These are phyloP conservation scores for Papiliotrema flavescens DNA, from an alignment of 1,284 basidiomycete genomes.

Conservation along the genomic window DNA sequence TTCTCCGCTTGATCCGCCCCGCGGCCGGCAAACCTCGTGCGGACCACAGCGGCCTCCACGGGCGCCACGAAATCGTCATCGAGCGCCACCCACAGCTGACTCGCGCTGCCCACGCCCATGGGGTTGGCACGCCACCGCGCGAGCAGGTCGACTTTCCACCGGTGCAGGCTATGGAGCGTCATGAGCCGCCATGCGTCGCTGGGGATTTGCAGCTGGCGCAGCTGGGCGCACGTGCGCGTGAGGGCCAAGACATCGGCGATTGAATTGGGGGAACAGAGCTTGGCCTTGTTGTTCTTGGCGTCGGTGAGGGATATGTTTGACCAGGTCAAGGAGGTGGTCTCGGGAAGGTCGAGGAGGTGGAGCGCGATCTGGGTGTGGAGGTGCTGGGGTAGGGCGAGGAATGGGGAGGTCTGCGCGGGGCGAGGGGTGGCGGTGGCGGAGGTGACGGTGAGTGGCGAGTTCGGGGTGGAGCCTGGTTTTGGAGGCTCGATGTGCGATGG, in stretches of 20 bases:
- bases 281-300: neutral
- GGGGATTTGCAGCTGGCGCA: slow-evolving; percentile 10
- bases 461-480: neutral
- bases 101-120: slow-evolving; percentile 11
- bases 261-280: neutral
- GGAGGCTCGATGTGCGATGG: neutral
- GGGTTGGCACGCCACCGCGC: slow-evolving; percentile 21
- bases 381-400: neutral
- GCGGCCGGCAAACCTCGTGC: no score
- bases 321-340: neutral
- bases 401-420: neutral
- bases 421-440: no score
- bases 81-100: slow-evolving; percentile 7
- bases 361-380: slow-evolving; percentile 5
- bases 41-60: no score
- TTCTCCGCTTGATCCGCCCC: no score
- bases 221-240: slow-evolving; percentile 4
- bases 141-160: slow-evolving; percentile 6
- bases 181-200: slow-evolving; percentile 12
- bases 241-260: slow-evolving; percentile 12
- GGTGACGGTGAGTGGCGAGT: no score
- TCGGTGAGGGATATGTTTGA: no score
- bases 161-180: slow-evolving; percentile 6
- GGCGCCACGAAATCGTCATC: slow-evolving; percentile 14
- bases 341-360: slow-evolving; percentile 6